Conservation (phyloP, 441 rosid genomes). For the Cnidoscolus chayamansa region DNA sequence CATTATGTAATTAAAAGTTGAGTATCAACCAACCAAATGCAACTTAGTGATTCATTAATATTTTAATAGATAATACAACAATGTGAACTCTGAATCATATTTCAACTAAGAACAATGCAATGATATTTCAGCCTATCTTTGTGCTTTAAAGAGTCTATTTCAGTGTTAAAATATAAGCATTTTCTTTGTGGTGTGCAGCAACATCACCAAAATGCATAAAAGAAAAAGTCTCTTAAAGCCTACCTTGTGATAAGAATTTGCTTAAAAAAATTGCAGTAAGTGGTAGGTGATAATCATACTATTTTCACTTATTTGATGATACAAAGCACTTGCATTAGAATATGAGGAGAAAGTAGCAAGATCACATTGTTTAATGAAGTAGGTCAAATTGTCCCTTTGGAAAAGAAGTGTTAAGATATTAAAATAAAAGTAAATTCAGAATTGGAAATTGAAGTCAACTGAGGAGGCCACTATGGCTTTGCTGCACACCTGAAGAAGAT, state of each 20-base stretch:
- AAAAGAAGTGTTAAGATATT: not conserved
- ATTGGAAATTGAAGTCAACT: not conserved
- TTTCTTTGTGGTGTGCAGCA: constrained; percentile 22
- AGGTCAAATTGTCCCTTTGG: constrained; percentile 28
- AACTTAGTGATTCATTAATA: constrained; percentile 8
- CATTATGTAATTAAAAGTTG: not conserved
- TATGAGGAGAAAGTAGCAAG: constrained; percentile 3
- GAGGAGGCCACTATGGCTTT: not conserved
- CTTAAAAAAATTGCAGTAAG: constrained; percentile 21
- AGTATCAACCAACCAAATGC: constrained; percentile 23
- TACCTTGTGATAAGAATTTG: constrained; percentile 23
- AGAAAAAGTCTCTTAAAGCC: constrained; percentile 34
- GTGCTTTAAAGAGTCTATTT: constrained; percentile 7
- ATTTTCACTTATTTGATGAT: constrained; percentile 18
- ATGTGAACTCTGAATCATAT: constrained; percentile 31
- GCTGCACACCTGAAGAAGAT: not conserved
- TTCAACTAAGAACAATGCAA: constrained; percentile 19
- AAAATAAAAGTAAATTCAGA: not conserved
- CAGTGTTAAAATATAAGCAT: constrained; percentile 16
- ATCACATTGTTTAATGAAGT: constrained; percentile 24
- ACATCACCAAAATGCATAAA: constrained; percentile 3
- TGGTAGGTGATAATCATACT: constrained; percentile 30
- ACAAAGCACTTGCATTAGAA: constrained; percentile 17
- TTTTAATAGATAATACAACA: constrained; percentile 21
- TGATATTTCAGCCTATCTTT: constrained; percentile 17